phyloP scores from a whole-genome alignment of 768 basidiomycete species.

The Leucocoprinus birnbaumii region DNA sequence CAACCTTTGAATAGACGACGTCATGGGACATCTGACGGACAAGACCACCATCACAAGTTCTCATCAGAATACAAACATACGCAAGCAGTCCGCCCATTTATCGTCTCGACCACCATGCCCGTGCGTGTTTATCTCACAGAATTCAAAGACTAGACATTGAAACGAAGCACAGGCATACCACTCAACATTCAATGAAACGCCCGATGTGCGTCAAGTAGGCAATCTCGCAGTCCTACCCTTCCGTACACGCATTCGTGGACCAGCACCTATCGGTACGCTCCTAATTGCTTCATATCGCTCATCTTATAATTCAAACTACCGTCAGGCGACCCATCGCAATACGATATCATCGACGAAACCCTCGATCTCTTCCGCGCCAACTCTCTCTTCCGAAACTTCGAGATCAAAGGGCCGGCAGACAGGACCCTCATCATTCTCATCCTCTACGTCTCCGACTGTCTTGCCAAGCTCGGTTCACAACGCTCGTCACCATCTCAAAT shows the following conservation, averaged over 20 bases:
- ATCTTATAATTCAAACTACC: conserved; percentile 13
- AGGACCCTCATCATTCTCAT: conserved; percentile 95
- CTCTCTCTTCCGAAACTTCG: conserved; percentile 98
- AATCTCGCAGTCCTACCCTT: conserved; percentile 91
- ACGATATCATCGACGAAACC: conserved; percentile 94
- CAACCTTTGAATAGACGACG: conserved; percentile 1
- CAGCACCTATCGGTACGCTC: conserved; percentile 73
- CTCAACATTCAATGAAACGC: conserved; percentile 85
- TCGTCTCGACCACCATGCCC: conserved; percentile 40
- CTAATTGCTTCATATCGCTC: conserved; percentile 6
- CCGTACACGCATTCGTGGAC: conserved; percentile 87
- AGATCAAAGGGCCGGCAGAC: conserved; percentile 98
- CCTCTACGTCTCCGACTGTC: conserved; percentile 96
- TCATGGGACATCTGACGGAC: conserved; percentile 19
- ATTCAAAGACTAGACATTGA: conserved; percentile 14
- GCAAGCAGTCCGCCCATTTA: conserved; percentile 1
- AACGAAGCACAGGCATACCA: conserved; percentile 83
- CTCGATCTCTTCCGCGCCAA: conserved; percentile 97
- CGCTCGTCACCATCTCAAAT: conserved; percentile 70
- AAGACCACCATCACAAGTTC: not conserved
- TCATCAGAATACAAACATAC: not conserved
- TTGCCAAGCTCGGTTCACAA: conserved; percentile 79
- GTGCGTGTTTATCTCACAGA: conserved; percentile 33
- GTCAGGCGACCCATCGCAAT: conserved; percentile 71
- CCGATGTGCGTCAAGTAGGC: conserved; percentile 80